Evolutionary conservation across 2,329 filamentous ascomycete species (phyloP), one percentile per base, ranked within the genome.

Genomic region (Paecilomyces dactylethromorphus): DNA sequence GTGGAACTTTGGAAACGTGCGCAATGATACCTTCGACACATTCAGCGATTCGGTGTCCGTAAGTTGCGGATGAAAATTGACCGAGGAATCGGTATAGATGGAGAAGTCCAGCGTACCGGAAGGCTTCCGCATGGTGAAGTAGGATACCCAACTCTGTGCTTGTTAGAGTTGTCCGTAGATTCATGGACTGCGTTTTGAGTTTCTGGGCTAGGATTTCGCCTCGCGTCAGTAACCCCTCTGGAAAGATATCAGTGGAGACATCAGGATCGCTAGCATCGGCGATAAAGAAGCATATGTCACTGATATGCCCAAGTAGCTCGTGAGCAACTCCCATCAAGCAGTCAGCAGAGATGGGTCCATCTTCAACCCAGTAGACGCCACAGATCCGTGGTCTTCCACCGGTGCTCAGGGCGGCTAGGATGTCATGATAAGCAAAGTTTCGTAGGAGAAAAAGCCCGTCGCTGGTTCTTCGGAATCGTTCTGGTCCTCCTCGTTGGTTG

Each of bases 391-490:
- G 59, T 21, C 54, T 59, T 31, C 56, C 49, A 21, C 59, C 59
- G 50, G 60, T 62, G 35, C 60, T 62, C 33, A 62, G 51, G 11
- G 60, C 59, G 11, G 60, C 59, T 54, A 62, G 58, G 24, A 61
- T 62, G 53, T 62, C 60, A 49, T 62, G 60, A 56, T 62, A 62
- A 13, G 60, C 60, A 35, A 62, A 62, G 50, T 62, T 58, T 29
- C 60, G 59, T 26, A 62, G 51, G 18, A 62, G 60, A 45, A 62
- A 62, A 35, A 50, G 26, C 1, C 60, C 60, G 52, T 62, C 60
- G 24, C 55, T 53, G 29, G 56, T 57, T 33, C 45, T 53, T 21
- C 56, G 54, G 2, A 62, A 59, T 8, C 54, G 50, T 35, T 54
- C 50, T 15, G 60, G 60, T 6, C 49, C 49, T 24, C 57, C 53